Percentiles rank a stretch among this genome's conserved stretches.
phyloP scores from a whole-genome alignment of 140 eudicot species.

The Oenanthe javanica region DNA sequence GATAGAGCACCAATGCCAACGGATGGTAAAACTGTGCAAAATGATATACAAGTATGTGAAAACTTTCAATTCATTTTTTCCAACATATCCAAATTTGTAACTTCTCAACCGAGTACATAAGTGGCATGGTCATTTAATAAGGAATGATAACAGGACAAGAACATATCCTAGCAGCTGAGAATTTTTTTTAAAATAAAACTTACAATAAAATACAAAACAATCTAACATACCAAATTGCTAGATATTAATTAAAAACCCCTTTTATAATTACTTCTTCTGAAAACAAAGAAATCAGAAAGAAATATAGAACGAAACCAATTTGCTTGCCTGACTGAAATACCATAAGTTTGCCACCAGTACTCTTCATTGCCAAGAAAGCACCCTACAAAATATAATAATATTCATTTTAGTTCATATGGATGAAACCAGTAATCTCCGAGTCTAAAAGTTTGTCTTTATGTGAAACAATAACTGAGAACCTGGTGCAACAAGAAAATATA shows the following conservation, averaged over 20 bases:
- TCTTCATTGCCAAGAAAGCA: conserved; percentile 96
- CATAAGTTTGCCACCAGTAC: conserved; percentile 93
- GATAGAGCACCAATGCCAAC: conserved; percentile 92
- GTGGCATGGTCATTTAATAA: not conserved
- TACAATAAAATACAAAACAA: not conserved
- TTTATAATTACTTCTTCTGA: not conserved
- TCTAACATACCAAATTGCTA: not conserved
- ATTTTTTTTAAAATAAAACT: not conserved
- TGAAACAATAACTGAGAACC: not conserved
- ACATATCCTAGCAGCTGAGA: not conserved
- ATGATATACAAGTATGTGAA: conserved; percentile 7
- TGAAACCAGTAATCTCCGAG: not conserved
- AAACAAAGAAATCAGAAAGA: not conserved
- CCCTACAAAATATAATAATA: conserved; percentile 42
- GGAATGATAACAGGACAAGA: not conserved
- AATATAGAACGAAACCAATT: conserved; percentile 3
- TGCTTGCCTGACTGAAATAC: conserved; percentile 91
- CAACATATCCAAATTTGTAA: not conserved
- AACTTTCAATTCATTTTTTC: not conserved
- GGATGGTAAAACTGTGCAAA: conserved; percentile 72
- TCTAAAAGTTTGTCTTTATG: not conserved
- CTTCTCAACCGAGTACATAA: not conserved
- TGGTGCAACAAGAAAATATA: not conserved
- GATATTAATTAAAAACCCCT: not conserved
- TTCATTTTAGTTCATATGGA: not conserved